Base-by-base conservation (phyloP, 1,139 yeast species). In the Pichia kudriavzevii region DNA sequence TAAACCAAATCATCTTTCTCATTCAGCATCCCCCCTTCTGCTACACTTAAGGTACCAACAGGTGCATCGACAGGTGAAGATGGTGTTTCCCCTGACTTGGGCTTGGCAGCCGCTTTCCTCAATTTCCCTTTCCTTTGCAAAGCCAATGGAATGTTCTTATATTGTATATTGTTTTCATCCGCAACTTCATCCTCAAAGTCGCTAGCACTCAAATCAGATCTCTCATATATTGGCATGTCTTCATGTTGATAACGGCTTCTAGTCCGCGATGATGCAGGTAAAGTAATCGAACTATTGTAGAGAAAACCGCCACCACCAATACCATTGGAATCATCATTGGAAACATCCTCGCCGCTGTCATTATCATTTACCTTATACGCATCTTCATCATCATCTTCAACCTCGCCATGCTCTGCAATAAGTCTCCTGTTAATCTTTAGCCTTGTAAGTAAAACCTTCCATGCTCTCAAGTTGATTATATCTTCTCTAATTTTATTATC, bases 391-490 rank as follows among this genome's bases (percentile, higher is more conserved):
- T 30, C 36, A n/a, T 33, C 40, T 9, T 31, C 46, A 10, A 79
- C 59, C n/a, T 52, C 57, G 7, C 95, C 95, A 55, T 83, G 94
- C 17, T 69, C 63, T 28, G 53, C 56, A 39, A 81, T 73, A 41
- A 88, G 63, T 32, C 95, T 64, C n/a, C 70, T 72, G 40, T 71
- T 67, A 24, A 91, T 84, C 38, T 84, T 66, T 36, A 88, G 60
- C 36, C 84, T 91, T 8, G 79, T 65, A 42, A 88, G 61, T 45
- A 85, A 67, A 36, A 70, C 64, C 44, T 75, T 72, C 98, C 98
- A 91, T 34, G 75, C 68, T 41, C 67, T 61, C 45, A 88, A 56
- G 1, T 91, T 79, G 32, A 66, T 64, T 31, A 66, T 43, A 32
- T 71, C 73, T 9, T 69, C 59, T 22, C 67, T 63, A 29, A 59